A percentile compares a stretch with the other conserved stretches of the same genome.
Conservation (phyloP, 2,329 filamentous ascomycete species). For the Alternaria brassicicola region DNA sequence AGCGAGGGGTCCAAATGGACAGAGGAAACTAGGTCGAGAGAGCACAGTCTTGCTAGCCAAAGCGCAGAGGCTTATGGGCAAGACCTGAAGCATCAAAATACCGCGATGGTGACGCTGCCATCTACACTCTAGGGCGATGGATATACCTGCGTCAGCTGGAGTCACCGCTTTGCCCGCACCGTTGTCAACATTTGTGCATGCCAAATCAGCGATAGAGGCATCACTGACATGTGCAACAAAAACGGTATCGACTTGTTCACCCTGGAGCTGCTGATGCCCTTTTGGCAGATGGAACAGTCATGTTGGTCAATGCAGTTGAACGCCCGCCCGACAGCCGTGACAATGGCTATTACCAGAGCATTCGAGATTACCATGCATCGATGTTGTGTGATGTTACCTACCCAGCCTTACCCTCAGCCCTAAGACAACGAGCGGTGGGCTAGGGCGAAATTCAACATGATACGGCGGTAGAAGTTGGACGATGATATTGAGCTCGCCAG, state of each 20-base stretch:
- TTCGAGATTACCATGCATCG: constrained; percentile 1
- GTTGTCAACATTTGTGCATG: background rate
- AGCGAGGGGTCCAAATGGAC: constrained; percentile 68
- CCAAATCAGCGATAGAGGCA: background rate
- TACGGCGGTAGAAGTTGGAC: background rate
- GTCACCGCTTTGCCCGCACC: background rate
- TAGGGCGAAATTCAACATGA: background rate
- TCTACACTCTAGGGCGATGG: background rate
- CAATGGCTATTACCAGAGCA: background rate
- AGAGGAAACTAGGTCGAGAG: constrained; percentile 81
- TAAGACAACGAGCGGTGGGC: constrained; percentile 8
- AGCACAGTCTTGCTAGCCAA: constrained; percentile 78
- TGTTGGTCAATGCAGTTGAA: background rate
- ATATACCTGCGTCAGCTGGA: background rate
- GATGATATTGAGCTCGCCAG: background rate
- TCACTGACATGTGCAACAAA: background rate
- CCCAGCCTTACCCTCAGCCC: constrained; percentile 5
- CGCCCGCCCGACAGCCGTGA: background rate
- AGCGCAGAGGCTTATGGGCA: constrained; percentile 71
- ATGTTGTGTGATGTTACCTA: constrained; percentile 13
- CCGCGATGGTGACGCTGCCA: background rate
- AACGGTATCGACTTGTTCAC: background rate
- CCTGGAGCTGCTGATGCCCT: background rate
- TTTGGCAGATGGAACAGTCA: background rate
- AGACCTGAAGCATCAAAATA: constrained; percentile 23